Base-by-base conservation (phyloP, 441 rosid genomes). In the Syzygium syzygioides region DNA sequence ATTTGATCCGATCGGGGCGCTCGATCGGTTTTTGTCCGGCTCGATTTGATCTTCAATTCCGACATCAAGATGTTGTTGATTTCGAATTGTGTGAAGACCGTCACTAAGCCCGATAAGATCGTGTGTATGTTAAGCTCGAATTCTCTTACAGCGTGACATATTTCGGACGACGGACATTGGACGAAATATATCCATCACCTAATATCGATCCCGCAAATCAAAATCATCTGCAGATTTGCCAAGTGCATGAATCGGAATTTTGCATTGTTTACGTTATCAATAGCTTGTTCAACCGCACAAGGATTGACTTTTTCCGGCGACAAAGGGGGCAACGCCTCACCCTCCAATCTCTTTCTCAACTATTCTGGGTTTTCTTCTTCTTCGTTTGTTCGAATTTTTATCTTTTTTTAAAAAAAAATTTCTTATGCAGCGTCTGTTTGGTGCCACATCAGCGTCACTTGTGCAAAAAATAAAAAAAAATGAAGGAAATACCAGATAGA, bases 51-150 rank as follows among this genome's bases (percentile, higher is more conserved):
- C 50, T 71, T 71, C 80, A 19, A 37, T 76, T 71, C 26, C 1
- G 37, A 28, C 80, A 37, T 37, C 26, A 0, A 23, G 14, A 34
- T 5, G 23, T 3, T 34, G 4, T 41, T 23, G 41, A 64, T 30
- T 30, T 66, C 0, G 6, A 66, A 8, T 17, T 66, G 23, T 9
- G 0, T 0, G 76, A 17, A 23, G 0, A 66, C 3, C 1, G 10
- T 64, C 32, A 4, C 76, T 64, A 15, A 3, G 19, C 41, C 30
- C 17, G 17, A 64, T 17, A 64, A 30, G 17, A 30, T 64, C 76
- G 30, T 2, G 0, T 2, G 8, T 19, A 9, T 1, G 14, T 5
- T 1, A 2, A 2, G 79, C 14, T 68, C 3, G 4, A 17, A 18
- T 34, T 68, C 2, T 68, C 0, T 2, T 1, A 6, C 14, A 0